These are phyloP conservation scores for Rosellinia necatrix DNA, from an alignment of 2,329 filamentous ascomycete genomes.

Conservation along the genomic window DNA sequence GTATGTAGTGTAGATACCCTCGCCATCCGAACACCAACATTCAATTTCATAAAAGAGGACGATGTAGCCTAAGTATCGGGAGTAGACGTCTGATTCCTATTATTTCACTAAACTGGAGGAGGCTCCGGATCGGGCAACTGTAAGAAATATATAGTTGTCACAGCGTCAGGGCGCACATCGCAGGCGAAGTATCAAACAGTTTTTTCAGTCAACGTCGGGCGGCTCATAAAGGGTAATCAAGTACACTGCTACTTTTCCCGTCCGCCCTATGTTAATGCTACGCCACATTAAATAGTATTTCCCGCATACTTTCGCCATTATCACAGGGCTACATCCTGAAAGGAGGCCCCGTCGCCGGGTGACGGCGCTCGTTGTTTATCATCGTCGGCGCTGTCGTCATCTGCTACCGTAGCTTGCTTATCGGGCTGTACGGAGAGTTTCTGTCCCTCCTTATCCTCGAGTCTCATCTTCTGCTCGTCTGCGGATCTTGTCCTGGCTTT, in stretches of 20 bases:
- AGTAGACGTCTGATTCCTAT: not conserved
- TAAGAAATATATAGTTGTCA: constrained; percentile 1
- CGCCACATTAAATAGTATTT: constrained; percentile 17
- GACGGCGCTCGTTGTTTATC: constrained; percentile 51
- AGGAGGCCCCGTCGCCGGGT: constrained; percentile 61
- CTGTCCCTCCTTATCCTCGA: constrained; percentile 60
- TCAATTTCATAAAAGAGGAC: not conserved
- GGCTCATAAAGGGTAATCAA: not conserved
- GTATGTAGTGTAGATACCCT: too few species aligned
- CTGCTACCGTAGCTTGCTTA: constrained; percentile 41
- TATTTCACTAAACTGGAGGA: constrained; percentile 1
- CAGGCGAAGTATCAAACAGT: constrained; percentile 13
- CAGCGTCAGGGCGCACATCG: not conserved
- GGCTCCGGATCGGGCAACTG: not conserved
- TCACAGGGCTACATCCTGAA: constrained; percentile 67
- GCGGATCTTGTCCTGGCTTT: constrained; percentile 35
- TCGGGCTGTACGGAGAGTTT: constrained; percentile 55
- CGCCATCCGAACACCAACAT: not conserved
- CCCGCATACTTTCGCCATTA: constrained; percentile 5
- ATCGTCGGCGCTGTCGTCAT: constrained; percentile 40
- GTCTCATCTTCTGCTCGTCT: constrained; percentile 61
- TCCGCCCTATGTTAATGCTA: constrained; percentile 27
- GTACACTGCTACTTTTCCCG: constrained; percentile 11
- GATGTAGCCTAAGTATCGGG: not conserved
- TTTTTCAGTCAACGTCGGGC: not conserved